Percentiles rank a stretch among this genome's conserved stretches.
These are phyloP conservation scores for Zea luxurians DNA, from an alignment of 176 grass and related monocot genomes.

Conservation along the genomic window DNA sequence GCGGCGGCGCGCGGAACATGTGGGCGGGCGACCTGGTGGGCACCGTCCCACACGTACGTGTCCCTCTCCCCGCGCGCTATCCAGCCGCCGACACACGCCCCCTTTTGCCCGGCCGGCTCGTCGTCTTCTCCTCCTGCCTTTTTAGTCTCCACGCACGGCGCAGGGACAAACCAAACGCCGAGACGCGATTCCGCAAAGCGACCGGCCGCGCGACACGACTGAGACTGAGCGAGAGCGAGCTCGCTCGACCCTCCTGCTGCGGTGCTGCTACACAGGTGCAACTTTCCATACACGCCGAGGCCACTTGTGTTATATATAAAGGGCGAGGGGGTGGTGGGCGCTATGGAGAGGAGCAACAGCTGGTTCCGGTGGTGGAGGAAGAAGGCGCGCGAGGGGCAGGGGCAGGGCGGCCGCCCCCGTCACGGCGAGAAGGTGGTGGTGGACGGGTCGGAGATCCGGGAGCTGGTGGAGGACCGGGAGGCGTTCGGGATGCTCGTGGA, in stretches of 20 bases:
- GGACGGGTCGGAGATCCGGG: constrained; percentile 76
- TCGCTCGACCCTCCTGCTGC: background rate
- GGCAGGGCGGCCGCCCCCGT: background rate
- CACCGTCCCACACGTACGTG: constrained; percentile 36
- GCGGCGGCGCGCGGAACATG: background rate
- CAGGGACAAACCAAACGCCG: background rate
- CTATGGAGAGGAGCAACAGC: constrained; percentile 53
- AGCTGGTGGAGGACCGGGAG: constrained; percentile 81
- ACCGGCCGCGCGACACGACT: constrained; percentile 9
- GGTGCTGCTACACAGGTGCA: constrained; percentile 1
- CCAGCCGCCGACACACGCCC: constrained; percentile 31
- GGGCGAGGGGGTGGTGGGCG: background rate
- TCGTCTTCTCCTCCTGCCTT: constrained; percentile 18
- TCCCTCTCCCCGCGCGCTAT: background rate
- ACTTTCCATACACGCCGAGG: constrained; percentile 18
- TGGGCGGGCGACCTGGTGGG: constrained; percentile 32
- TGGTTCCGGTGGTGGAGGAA: constrained; percentile 57
- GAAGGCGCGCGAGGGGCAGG: constrained; percentile 18
- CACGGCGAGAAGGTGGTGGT: constrained; percentile 53
- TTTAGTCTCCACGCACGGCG: background rate
- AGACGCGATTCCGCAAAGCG: constrained; percentile 31
- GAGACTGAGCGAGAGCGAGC: too few relatives aligned
- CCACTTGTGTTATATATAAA: constrained; percentile 15
- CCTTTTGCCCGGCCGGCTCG: constrained; percentile 26
- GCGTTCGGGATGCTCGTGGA: constrained; percentile 73